Conservation (phyloP, 345 rosid species). For the Rubroshorea leprosula region DNA sequence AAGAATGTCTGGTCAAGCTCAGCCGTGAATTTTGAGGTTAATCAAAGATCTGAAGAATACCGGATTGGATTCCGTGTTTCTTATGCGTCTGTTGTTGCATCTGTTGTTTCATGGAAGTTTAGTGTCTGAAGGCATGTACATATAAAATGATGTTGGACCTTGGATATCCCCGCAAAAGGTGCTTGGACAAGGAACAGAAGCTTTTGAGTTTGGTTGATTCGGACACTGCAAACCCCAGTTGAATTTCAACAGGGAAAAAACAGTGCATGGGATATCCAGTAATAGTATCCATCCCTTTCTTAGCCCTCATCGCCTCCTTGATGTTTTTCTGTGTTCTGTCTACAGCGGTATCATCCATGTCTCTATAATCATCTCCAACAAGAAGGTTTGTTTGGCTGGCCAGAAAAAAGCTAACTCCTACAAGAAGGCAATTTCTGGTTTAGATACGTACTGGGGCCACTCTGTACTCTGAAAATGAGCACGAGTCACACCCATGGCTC, state of each 20-base stretch:
- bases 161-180: constrained; percentile 16
- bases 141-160: neutral
- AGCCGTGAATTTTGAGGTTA: too few relatives aligned
- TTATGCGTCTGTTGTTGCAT: too few relatives aligned
- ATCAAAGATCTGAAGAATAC: too few relatives aligned
- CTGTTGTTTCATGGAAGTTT: too few relatives aligned
- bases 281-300: constrained; percentile 9
- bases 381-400: too few relatives aligned
- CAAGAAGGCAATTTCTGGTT: constrained; percentile 2
- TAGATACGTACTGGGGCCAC: neutral
- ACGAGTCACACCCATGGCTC: constrained; percentile 29
- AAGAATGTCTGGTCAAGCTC: too few relatives aligned
- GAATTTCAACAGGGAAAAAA: constrained; percentile 12
- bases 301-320: constrained; percentile 25
- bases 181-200: constrained; percentile 1
- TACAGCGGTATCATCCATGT: constrained; percentile 1
- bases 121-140: too few relatives aligned
- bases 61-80: too few relatives aligned
- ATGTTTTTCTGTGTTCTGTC: neutral
- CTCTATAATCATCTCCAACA: constrained; percentile 13
- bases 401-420: too few relatives aligned
- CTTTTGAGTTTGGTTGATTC: constrained; percentile 13
- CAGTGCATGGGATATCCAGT: constrained; percentile 13
- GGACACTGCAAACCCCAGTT: constrained; percentile 10
- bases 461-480: constrained; percentile 20